phyloP scores from a whole-genome alignment of 2,329 filamentous ascomycete genomes.

The Pyricularia sp. region DNA sequence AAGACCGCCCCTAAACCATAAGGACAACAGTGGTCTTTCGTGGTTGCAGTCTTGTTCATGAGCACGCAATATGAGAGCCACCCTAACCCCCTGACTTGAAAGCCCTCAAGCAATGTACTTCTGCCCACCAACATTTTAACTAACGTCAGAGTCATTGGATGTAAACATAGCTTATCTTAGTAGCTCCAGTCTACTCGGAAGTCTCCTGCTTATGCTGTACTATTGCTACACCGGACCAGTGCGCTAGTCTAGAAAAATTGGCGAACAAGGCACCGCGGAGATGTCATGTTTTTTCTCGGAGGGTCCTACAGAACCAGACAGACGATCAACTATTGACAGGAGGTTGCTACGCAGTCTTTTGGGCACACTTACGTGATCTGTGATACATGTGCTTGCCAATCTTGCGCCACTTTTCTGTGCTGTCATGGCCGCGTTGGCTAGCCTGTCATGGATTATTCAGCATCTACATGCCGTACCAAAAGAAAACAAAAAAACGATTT shows the following conservation, averaged over 20 bases:
- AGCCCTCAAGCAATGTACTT: background rate
- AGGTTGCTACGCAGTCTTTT: background rate
- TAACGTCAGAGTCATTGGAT: background rate
- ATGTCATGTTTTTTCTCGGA: background rate
- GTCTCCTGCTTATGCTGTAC: background rate
- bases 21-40: background rate
- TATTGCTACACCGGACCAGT: background rate
- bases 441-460: background rate
- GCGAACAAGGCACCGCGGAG: background rate
- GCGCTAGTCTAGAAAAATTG: background rate
- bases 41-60: background rate
- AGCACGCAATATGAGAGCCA: background rate
- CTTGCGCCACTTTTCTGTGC: background rate
- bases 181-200: background rate
- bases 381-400: background rate
- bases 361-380: background rate
- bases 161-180: background rate
- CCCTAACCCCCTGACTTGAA: background rate
- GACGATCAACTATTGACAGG: background rate
- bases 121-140: background rate
- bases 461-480: too few species aligned
- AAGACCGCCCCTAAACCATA: background rate
- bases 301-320: background rate
- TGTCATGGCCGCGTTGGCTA: background rate
- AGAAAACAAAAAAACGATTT: too few species aligned